Base-by-base conservation (phyloP, 495 filamentous ascomycete genomes). In the Amphirosellinia nigrospora region DNA sequence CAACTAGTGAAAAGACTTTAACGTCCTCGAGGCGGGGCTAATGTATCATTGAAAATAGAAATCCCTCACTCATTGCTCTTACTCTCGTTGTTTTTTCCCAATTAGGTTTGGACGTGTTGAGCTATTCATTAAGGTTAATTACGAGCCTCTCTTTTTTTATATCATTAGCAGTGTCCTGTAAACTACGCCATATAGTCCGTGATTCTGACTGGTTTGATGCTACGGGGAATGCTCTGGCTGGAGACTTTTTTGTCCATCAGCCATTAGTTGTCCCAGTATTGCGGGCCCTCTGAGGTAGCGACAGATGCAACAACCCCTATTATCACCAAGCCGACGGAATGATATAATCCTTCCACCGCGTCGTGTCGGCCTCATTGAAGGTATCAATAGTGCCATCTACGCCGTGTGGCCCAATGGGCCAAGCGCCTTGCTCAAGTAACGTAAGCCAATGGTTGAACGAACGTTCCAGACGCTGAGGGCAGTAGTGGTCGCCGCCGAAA, bases 291-390 rank as follows among this genome's bases (percentile, higher is more conserved):
- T 5, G 15, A 45, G 41, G 4, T 0, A 0, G 1, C 4, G 15
- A 45, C 15, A 4, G 39, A 16, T 5, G 19, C n/a, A 16, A 45
- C 1, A 19, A 16, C 13, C 16, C 16, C n/a, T 15, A 45, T 19
- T 45, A 45, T 45, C 21, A 60, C 56, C 56, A 60, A 39, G 34
- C 41, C 36, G 56, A 36, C 36, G 32, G 21, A 45, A 62, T 62
- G 15, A 41, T 8, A 62, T 62, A 62, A 7, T 62, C 39, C 9
- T 45, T n/a, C 38, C 21, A 62, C 36, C 9, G 11, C 0, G 2
- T 10, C 39, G 39, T n/a, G 23, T 45, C 59, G 11, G 59, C 59
- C 10, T 62, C 39, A 11, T 15, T 45, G 38, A 45, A 62, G 38
- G 21, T 45, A 7, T 62, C 59, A 26, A 62, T n/a, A n/a, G 4